Percentiles rank a stretch among this genome's conserved stretches.
These are phyloP conservation scores for Apiotrichum brassicae DNA, from an alignment of 1,284 basidiomycete genomes.

Conservation along the genomic window DNA sequence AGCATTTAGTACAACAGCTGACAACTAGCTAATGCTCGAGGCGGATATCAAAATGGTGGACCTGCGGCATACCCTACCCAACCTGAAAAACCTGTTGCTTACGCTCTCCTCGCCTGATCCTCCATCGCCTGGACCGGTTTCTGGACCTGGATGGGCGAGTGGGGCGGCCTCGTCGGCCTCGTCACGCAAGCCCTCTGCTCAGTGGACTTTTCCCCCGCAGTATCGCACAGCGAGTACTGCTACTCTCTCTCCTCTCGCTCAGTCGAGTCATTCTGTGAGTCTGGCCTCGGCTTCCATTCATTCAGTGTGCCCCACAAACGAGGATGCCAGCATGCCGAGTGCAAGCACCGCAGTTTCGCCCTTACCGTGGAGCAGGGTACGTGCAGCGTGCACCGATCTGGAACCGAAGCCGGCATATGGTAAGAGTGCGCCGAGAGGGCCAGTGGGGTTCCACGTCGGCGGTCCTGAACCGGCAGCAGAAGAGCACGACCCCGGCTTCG, in stretches of 20 bases:
- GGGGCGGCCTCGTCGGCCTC: slow-evolving; percentile 11
- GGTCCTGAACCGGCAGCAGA: not conserved
- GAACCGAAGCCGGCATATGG: no score
- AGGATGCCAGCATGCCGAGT: not conserved
- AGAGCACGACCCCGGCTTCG: not conserved
- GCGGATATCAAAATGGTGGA: slow-evolving; percentile 80
- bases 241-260: not conserved
- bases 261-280: not conserved
- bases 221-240: not conserved
- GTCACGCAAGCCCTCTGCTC: slow-evolving; percentile 6
- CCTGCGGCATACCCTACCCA: slow-evolving; percentile 91
- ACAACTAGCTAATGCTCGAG: slow-evolving; percentile 91
- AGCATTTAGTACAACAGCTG: slow-evolving; percentile 5
- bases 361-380: not conserved
- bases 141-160: slow-evolving; percentile 16
- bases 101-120: slow-evolving; percentile 54
- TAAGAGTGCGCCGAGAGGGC: no score
- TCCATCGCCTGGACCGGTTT: slow-evolving; percentile 18
- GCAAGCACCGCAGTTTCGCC: not conserved
- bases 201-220: not conserved
- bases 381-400: not conserved
- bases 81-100: slow-evolving; percentile 86
- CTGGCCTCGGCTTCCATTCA: not conserved
- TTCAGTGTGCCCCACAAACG: not conserved
- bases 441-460: not conserved